phyloP scores from a whole-genome alignment of 169 alveolate genomes.

The Plasmodium yoelii region DNA sequence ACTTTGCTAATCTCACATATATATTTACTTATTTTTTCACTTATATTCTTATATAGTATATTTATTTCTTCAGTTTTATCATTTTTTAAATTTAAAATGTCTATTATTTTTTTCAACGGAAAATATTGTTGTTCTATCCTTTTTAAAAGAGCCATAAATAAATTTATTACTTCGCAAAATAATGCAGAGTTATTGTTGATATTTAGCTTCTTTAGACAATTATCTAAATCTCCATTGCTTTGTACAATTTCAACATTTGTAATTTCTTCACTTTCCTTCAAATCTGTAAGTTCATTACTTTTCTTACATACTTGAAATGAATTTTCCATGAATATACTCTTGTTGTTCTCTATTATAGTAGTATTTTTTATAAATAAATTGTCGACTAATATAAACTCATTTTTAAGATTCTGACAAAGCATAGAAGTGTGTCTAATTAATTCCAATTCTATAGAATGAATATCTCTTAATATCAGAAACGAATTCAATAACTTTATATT shows the following conservation, averaged over 20 bases:
- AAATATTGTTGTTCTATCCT: constrained; percentile 68
- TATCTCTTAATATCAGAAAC: constrained; percentile 53
- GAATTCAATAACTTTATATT: constrained; percentile 50
- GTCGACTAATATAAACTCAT: constrained; percentile 57
- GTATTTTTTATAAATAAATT: constrained; percentile 54
- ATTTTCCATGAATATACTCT: constrained; percentile 27
- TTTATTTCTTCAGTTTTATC: constrained; percentile 62
- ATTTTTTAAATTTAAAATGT: constrained; percentile 26
- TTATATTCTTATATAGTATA: constrained; percentile 21
- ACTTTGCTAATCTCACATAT: constrained; percentile 56
- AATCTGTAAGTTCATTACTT: neutral
- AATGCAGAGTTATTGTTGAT: constrained; percentile 49
- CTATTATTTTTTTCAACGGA: constrained; percentile 49
- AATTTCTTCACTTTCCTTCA: neutral
- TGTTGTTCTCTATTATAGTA: constrained; percentile 48
- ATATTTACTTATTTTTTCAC: constrained; percentile 51
- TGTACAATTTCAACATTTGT: neutral
- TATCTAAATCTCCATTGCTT: neutral
- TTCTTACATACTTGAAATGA: neutral
- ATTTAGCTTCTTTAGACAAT: constrained; percentile 16
- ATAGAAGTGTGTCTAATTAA: constrained; percentile 50
- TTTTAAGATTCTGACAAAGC: constrained; percentile 40
- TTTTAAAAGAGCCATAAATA: constrained; percentile 52
- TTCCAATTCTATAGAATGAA: constrained; percentile 45
- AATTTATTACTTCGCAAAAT: constrained; percentile 64